These are phyloP conservation scores for Spiromastix sp. DNA, from an alignment of 2,329 filamentous ascomycete genomes.

Conservation along the genomic window DNA sequence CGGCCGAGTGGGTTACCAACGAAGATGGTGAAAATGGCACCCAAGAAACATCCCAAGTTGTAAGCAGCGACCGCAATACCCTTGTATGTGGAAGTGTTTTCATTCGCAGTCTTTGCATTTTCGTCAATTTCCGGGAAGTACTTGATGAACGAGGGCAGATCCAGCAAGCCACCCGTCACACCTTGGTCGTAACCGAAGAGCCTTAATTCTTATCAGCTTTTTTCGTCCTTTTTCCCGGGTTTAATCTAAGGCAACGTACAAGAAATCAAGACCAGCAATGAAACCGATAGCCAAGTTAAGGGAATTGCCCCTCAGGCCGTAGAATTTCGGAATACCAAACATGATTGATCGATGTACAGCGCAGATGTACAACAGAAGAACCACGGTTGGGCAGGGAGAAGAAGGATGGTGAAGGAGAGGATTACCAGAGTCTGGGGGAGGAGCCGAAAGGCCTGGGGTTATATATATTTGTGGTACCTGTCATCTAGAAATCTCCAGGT, in stretches of 20 bases:
- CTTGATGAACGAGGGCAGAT: conserved; percentile 29
- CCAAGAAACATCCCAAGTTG: conserved; percentile 19
- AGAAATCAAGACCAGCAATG: not conserved
- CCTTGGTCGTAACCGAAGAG: conserved; percentile 33
- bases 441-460: too few species aligned
- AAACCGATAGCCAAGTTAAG: conserved; percentile 3
- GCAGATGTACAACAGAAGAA: too few species aligned
- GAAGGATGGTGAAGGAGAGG: too few species aligned
- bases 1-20: conserved; percentile 15
- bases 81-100: conserved; percentile 11
- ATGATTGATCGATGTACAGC: not conserved
- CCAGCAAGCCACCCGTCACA: conserved; percentile 36
- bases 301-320: conserved; percentile 2
- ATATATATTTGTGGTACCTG: too few species aligned
- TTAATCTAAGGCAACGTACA: too few species aligned
- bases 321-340: not conserved
- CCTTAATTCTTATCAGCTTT: conserved; percentile 3
- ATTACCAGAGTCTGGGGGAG: too few species aligned
- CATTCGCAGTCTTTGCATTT: not conserved
- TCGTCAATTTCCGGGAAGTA: conserved; percentile 30
- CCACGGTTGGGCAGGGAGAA: too few species aligned
- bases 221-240: not conserved
- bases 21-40: conserved; percentile 14
- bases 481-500: too few species aligned
- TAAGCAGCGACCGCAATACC: conserved; percentile 24